These are phyloP conservation scores for Hypoxylon sp. DNA, from an alignment of 2,329 filamentous ascomycete species.

Conservation along the genomic window DNA sequence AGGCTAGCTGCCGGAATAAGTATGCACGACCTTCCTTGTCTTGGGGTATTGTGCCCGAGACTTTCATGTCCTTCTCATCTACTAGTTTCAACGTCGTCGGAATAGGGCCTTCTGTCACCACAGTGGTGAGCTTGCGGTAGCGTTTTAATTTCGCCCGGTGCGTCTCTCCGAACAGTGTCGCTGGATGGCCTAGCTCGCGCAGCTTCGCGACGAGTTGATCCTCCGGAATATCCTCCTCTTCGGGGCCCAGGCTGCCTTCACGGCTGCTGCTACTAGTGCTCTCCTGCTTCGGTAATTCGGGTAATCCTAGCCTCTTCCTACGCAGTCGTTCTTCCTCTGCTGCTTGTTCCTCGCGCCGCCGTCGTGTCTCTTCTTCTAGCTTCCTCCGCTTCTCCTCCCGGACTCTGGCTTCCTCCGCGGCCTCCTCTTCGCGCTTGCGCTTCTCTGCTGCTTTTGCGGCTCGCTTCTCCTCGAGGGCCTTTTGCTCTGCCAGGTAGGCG, in stretches of 20 bases:
- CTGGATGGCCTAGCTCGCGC: constrained; percentile 80
- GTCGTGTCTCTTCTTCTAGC: constrained; percentile 84
- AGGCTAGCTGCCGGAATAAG: constrained; percentile 88
- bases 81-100: constrained; percentile 86
- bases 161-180: constrained; percentile 83
- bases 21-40: constrained; percentile 77
- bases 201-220: constrained; percentile 78
- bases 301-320: constrained; percentile 83
- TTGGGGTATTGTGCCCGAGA: constrained; percentile 72
- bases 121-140: constrained; percentile 75
- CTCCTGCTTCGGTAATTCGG: constrained; percentile 69
- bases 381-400: constrained; percentile 86
- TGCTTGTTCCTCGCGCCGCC: constrained; percentile 79
- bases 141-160: constrained; percentile 78
- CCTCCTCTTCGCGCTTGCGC: constrained; percentile 90
- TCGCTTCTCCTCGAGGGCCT: constrained; percentile 78
- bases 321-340: constrained; percentile 79
- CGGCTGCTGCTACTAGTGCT: constrained; percentile 59
- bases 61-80: constrained; percentile 90
- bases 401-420: constrained; percentile 75
- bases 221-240: constrained; percentile 76
- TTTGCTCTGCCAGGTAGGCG: constrained; percentile 86
- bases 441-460: constrained; percentile 80
- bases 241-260: constrained; percentile 61
- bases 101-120: constrained; percentile 82